These are phyloP conservation scores for Nematodospora valgi DNA, from an alignment of 805 yeast genomes.

Conservation along the genomic window DNA sequence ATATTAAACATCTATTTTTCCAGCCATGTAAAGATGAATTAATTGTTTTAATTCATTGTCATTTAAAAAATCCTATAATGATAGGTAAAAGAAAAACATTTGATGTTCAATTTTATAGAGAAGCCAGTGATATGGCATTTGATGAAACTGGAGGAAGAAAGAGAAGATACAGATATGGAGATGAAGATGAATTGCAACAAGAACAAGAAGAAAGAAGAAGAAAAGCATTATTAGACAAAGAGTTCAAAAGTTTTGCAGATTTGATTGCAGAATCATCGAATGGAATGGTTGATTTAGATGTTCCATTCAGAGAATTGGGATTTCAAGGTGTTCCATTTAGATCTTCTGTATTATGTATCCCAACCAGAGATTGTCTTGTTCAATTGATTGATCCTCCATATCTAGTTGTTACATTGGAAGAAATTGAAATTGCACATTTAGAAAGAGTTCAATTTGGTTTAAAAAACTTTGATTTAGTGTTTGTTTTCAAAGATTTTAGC, in stretches of 20 bases:
- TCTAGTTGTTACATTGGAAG: conserved; percentile 83
- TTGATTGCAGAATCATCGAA: conserved; percentile 83
- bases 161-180: conserved; percentile 87
- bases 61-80: conserved; percentile 87
- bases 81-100: conserved; percentile 94
- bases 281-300: conserved; percentile 82
- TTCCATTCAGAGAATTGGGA: conserved; percentile 94
- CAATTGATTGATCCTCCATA: conserved; percentile 95
- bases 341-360: conserved; percentile 91
- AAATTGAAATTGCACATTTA: conserved; percentile 89
- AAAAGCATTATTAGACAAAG: conserved; percentile 86
- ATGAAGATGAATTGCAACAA: conserved; percentile 96
- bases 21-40: conserved; percentile 96
- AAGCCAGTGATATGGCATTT: conserved; percentile 92
- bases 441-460: conserved; percentile 98
- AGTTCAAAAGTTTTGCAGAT: conserved; percentile 86
- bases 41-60: conserved; percentile 88
- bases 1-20: conserved; percentile 89
- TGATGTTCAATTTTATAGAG: conserved; percentile 94
- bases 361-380: conserved; percentile 93
- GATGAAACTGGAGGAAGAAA: conserved; percentile 96
- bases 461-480: conserved; percentile 95
- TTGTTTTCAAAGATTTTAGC: conserved; percentile 87
- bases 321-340: conserved; percentile 97
- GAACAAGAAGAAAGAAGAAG: conserved; percentile 97